Evolutionary conservation across 371 early-diverging fungal genomes (phyloP).

Genomic region (Mucor piriformis): DNA sequence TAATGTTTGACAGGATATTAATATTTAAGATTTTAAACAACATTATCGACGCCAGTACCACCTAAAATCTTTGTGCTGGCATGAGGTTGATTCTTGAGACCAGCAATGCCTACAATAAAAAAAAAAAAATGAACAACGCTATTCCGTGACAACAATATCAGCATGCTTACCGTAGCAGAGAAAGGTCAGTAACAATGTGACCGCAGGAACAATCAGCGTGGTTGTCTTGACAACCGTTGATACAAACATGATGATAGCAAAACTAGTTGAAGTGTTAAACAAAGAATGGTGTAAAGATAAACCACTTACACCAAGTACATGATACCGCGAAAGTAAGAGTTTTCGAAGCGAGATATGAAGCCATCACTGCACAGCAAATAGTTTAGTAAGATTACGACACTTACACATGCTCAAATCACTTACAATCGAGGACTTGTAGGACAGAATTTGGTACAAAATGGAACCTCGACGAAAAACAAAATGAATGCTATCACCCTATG

Average conservation of each 20-base stretch:
- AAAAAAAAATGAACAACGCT: neutral
- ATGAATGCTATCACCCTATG: constrained; percentile 48
- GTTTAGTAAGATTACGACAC: neutral
- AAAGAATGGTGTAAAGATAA: too few relatives aligned
- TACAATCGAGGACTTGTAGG: constrained; percentile 54
- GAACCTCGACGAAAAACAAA: constrained; percentile 50
- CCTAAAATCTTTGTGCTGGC: constrained; percentile 44
- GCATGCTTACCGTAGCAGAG: constrained; percentile 44
- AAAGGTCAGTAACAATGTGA: constrained; percentile 36
- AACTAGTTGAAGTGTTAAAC: constrained; percentile 11
- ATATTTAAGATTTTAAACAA: constrained; percentile 28
- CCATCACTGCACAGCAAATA: constrained; percentile 29
- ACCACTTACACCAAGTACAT: constrained; percentile 45
- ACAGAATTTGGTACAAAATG: constrained; percentile 49
- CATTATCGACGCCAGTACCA: constrained; percentile 49
- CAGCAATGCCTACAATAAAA: constrained; percentile 37
- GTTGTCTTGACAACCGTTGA: constrained; percentile 35
- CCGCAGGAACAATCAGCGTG: constrained; percentile 36
- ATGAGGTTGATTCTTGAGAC: constrained; percentile 45
- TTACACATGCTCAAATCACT: constrained; percentile 2
- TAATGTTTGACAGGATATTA: too few relatives aligned
- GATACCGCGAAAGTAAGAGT: constrained; percentile 38
- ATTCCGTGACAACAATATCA: too few relatives aligned
- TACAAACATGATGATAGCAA: constrained; percentile 48
- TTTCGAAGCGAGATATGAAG: constrained; percentile 45